Percentiles rank a stretch among this genome's conserved stretches.
Evolutionary conservation across 2,329 filamentous ascomycete genomes (phyloP).

Genomic region (Pestalotiopsis sp.): DNA sequence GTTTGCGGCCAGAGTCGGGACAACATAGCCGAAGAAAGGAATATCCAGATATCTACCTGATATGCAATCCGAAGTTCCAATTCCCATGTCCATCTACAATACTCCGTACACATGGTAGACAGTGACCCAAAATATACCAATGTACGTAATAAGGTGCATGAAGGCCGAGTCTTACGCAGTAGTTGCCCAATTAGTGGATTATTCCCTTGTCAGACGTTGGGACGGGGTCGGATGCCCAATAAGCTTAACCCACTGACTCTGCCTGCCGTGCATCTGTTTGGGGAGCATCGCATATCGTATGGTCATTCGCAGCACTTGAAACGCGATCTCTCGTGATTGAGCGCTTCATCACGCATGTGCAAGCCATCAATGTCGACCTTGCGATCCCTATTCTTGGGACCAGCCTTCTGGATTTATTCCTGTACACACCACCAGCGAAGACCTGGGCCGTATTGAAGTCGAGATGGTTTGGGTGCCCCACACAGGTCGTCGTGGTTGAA

Average conservation of each 20-base stretch:
- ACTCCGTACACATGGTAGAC: no score
- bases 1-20: no score
- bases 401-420: background rate
- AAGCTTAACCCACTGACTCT: background rate
- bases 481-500: background rate
- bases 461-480: background rate
- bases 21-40: no score
- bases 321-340: background rate
- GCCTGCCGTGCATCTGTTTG: background rate
- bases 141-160: no score
- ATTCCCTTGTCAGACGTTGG: background rate
- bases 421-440: background rate
- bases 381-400: background rate
- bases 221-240: background rate
- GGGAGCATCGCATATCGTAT: background rate
- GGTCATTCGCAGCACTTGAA: background rate
- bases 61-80: no score
- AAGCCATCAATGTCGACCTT: background rate
- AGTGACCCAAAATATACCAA: no score
- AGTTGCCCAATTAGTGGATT: background rate
- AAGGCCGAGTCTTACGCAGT: background rate
- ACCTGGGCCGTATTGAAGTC: no score
- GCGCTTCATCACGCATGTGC: background rate
- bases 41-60: no score
- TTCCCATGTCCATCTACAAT: no score